A percentile compares a stretch with the other conserved stretches of the same genome.
Conservation (phyloP, 1,139 yeast species). For the Yamadazyma trypodendri region DNA sequence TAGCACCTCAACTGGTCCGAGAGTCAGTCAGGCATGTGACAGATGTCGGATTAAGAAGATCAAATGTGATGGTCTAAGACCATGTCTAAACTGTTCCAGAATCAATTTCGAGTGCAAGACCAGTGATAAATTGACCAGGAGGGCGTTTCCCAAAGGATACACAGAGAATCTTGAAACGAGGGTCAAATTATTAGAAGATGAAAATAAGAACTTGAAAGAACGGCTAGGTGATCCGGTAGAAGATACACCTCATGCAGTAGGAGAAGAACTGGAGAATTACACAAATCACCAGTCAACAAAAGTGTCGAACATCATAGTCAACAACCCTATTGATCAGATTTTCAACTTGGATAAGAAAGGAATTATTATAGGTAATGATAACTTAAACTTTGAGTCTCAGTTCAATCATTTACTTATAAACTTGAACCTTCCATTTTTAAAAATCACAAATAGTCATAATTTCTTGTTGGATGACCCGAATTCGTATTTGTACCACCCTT, state of each 20-base stretch:
- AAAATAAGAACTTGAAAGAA: slow-evolving; percentile 32
- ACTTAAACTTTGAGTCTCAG: slow-evolving; percentile 48
- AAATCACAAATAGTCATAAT: slow-evolving; percentile 48
- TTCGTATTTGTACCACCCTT: slow-evolving; percentile 44
- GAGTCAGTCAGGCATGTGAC: slow-evolving; percentile 80
- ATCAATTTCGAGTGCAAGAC: slow-evolving; percentile 69
- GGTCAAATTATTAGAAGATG: slow-evolving; percentile 60
- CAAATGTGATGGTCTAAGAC: slow-evolving; percentile 71
- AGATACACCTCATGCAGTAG: neutral
- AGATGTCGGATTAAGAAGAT: slow-evolving; percentile 74
- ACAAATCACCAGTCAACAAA: neutral
- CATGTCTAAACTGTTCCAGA: slow-evolving; percentile 66
- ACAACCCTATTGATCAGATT: slow-evolving; percentile 39
- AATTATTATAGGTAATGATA: slow-evolving; percentile 48
- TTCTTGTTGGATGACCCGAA: slow-evolving; percentile 45
- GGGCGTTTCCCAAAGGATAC: slow-evolving; percentile 75
- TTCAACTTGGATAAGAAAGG: slow-evolving; percentile 48
- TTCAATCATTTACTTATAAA: slow-evolving; percentile 47
- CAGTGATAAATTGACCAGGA: slow-evolving; percentile 67
- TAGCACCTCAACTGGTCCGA: slow-evolving; percentile 37
- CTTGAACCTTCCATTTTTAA: slow-evolving; percentile 45
- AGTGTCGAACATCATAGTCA: neutral
- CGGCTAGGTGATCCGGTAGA: slow-evolving; percentile 12
- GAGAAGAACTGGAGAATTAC: neutral
- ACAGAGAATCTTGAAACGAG: slow-evolving; percentile 70